These are phyloP conservation scores for Colletotrichum sidae DNA, from an alignment of 2,329 filamentous ascomycete species.

Conservation along the genomic window DNA sequence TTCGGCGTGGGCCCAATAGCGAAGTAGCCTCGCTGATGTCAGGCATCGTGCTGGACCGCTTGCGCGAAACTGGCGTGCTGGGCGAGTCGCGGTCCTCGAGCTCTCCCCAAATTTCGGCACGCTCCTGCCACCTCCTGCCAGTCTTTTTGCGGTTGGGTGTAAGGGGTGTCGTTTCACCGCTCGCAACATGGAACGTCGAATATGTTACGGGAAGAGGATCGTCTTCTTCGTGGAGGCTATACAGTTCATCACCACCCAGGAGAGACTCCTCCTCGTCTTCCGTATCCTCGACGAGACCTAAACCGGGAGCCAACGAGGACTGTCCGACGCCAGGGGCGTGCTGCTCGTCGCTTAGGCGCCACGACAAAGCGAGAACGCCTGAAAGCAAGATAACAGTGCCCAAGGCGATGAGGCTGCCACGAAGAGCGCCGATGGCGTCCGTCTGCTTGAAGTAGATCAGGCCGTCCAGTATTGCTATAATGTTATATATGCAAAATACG, in stretches of 20 bases:
- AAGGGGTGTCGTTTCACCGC: slow-evolving; percentile 51
- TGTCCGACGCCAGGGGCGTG: slow-evolving; percentile 69
- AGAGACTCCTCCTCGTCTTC: slow-evolving; percentile 70
- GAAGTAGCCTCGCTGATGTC: slow-evolving; percentile 53
- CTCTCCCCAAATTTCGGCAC: slow-evolving; percentile 88
- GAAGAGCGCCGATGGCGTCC: slow-evolving; percentile 78
- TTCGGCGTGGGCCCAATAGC: slow-evolving; percentile 45
- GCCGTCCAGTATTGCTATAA: slow-evolving; percentile 96
- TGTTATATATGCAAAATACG: slow-evolving; percentile 99
- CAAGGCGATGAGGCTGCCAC: slow-evolving; percentile 84
- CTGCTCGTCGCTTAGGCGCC: slow-evolving; percentile 87
- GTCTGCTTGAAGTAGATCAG: slow-evolving; percentile 96
- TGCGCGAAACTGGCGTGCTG: slow-evolving; percentile 52
- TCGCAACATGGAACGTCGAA: slow-evolving; percentile 59
- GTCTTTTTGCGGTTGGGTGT: slow-evolving; percentile 59
- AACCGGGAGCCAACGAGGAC: slow-evolving; percentile 82
- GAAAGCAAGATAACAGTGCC: slow-evolving; percentile 88
- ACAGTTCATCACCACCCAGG: slow-evolving; percentile 59
- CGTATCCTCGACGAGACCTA: slow-evolving; percentile 82
- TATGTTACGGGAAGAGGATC: slow-evolving; percentile 52
- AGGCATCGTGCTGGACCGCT: slow-evolving; percentile 63
- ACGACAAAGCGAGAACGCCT: slow-evolving; percentile 91
- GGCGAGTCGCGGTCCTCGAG: slow-evolving; percentile 77
- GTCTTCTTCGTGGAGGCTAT: slow-evolving; percentile 56
- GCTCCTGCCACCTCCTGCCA: slow-evolving; percentile 70